These are phyloP conservation scores for Anthracocystis walkeri DNA, from an alignment of 1,284 basidiomycete genomes.

Conservation along the genomic window DNA sequence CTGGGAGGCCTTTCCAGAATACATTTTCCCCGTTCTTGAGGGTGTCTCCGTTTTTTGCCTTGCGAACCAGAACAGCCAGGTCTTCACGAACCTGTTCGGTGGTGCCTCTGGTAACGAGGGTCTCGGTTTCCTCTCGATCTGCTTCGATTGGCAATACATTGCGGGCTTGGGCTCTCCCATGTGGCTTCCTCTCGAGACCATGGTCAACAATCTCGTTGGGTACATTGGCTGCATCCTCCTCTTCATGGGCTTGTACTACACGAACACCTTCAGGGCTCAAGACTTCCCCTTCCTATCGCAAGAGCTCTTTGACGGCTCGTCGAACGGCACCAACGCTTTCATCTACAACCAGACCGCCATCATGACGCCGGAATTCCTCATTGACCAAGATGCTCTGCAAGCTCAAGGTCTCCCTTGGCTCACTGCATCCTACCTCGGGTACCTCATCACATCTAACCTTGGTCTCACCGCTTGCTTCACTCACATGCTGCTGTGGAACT, in stretches of 20 bases:
- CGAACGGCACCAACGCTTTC: constrained; percentile 37
- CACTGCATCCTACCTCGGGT: constrained; percentile 32
- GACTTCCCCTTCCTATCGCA: constrained; percentile 46
- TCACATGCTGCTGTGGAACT: constrained; percentile 47
- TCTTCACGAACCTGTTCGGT: constrained; percentile 46
- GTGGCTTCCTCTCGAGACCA: constrained; percentile 39
- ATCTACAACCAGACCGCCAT: constrained; percentile 46
- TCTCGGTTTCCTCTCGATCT: constrained; percentile 39
- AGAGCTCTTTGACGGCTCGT: constrained; percentile 24
- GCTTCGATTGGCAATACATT: constrained; percentile 50
- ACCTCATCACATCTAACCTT: constrained; percentile 36
- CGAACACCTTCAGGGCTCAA: constrained; percentile 35
- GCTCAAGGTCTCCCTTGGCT: constrained; percentile 33
- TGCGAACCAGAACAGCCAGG: constrained; percentile 62
- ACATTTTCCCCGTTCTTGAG: constrained; percentile 69
- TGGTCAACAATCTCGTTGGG: constrained; percentile 36
- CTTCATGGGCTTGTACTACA: constrained; percentile 44
- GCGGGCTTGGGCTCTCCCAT: constrained; percentile 28
- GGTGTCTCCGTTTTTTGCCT: constrained; percentile 70
- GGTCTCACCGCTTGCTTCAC: constrained; percentile 43
- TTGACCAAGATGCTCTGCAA: constrained; percentile 26
- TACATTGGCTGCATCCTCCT: constrained; percentile 32
- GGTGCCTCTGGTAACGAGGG: constrained; percentile 45
- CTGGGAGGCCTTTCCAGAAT: constrained; percentile 72
- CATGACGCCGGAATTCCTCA: constrained; percentile 34